phyloP scores from a whole-genome alignment of 306 rosid genomes.

The Oemleria cerasiformis region DNA sequence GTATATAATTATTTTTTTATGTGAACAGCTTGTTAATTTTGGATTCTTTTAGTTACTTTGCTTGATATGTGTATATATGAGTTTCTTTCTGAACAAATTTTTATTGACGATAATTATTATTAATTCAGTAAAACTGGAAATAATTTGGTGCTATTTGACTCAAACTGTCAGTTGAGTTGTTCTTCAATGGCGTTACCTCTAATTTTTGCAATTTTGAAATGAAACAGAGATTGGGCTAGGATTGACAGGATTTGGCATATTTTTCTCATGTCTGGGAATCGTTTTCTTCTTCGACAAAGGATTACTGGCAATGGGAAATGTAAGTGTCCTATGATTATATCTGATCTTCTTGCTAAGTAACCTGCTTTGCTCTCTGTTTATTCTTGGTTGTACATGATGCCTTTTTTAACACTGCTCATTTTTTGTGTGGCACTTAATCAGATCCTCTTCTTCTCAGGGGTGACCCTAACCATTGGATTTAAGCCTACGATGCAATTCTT shows the following conservation, averaged over 20 bases:
- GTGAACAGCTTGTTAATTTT: neutral
- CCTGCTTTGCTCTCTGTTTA: neutral
- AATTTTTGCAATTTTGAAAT: constrained; percentile 29
- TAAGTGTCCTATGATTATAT: constrained; percentile 35
- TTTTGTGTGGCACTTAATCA: constrained; percentile 42
- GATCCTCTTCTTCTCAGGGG: constrained; percentile 96
- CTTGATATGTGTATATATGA: neutral
- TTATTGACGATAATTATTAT: neutral
- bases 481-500: constrained; percentile 94
- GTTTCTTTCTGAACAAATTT: neutral
- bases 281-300: constrained; percentile 96
- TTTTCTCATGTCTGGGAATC: constrained; percentile 85
- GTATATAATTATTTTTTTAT: neutral
- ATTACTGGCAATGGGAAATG: constrained; percentile 97
- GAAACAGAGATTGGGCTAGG: constrained; percentile 94
- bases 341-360: constrained; percentile 12
- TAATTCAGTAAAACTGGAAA: neutral
- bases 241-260: constrained; percentile 92
- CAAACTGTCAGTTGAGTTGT: neutral
- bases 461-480: constrained; percentile 85
- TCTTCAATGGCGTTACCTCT: neutral
- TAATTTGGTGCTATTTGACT: neutral
- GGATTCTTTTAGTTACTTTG: neutral
- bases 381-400: constrained; percentile 3
- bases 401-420: constrained; percentile 31